Conservation (phyloP, 192 early-diverging fungal genomes). For the Dissophora ornata region DNA sequence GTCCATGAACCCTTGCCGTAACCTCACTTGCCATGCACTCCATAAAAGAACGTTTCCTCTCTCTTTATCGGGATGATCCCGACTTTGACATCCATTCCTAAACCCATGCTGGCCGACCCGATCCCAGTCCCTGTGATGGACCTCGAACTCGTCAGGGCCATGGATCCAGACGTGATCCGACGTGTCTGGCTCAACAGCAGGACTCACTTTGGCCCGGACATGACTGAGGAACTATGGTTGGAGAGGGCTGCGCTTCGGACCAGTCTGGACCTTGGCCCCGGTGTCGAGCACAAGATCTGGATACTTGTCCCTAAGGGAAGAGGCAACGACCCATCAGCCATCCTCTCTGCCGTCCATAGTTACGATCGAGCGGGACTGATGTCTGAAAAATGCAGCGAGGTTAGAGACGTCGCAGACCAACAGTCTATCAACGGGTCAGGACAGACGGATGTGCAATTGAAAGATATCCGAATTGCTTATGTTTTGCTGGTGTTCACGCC, state of each 20-base stretch:
- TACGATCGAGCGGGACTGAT: slow-evolving; percentile 14
- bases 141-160: slow-evolving; percentile 9
- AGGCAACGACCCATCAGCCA: slow-evolving; percentile 6
- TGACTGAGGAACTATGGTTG: slow-evolving; percentile 8
- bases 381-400: not conserved
- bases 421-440: not conserved
- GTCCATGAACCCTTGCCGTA: too few relatives aligned
- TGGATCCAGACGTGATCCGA: not conserved
- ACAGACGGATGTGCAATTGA: not conserved
- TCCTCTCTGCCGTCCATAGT: slow-evolving; percentile 18
- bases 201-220: not conserved
- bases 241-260: slow-evolving; percentile 9
- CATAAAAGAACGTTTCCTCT: too few relatives aligned
- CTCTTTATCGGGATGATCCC: too few relatives aligned
- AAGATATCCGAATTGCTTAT: slow-evolving; percentile 6
- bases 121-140: not conserved
- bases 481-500: slow-evolving; percentile 19
- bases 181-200: slow-evolving; percentile 18
- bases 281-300: slow-evolving; percentile 17
- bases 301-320: slow-evolving; percentile 18
- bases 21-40: too few relatives aligned
- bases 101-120: too few relatives aligned
- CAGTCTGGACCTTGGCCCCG: slow-evolving; percentile 15
- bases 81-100: too few relatives aligned
- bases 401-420: not conserved